Evolutionary conservation across 2,329 filamentous ascomycete genomes (phyloP).

Genomic region (Colletotrichum destructivum): DNA sequence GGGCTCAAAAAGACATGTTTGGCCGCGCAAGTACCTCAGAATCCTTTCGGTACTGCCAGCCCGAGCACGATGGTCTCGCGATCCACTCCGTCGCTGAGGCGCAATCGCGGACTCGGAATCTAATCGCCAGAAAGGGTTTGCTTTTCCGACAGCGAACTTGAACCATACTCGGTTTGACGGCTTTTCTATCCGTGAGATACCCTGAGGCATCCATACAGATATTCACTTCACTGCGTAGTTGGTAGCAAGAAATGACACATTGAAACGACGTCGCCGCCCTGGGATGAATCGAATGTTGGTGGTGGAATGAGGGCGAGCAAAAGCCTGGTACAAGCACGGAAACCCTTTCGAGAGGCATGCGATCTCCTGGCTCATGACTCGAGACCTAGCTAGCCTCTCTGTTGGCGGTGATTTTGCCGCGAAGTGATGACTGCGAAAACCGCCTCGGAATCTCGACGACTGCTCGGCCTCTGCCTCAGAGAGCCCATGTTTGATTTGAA

Average conservation of each 20-base stretch:
- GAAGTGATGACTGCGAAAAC: not conserved
- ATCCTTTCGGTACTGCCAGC: not conserved
- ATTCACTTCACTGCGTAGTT: not conserved
- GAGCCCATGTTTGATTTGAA: not conserved
- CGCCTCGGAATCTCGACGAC: not conserved
- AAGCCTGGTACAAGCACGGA: not conserved
- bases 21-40: not conserved
- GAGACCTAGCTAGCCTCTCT: not conserved
- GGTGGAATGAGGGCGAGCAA: not conserved
- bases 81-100: not conserved
- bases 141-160: not conserved
- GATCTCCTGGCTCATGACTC: constrained; percentile 2
- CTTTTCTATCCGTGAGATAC: not conserved
- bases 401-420: constrained; percentile 2
- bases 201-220: not conserved
- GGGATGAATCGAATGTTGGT: not conserved
- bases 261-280: not conserved
- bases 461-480: not conserved
- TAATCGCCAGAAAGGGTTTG: not conserved
- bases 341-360: not conserved
- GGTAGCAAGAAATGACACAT: not conserved
- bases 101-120: not conserved
- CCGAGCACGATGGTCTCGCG: not conserved
- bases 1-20: not conserved
- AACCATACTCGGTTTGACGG: not conserved